Evolutionary conservation across 2,329 filamentous ascomycete genomes (phyloP), one percentile per base, ranked within the genome.

Genomic region (Rhynchosporium secalis): DNA sequence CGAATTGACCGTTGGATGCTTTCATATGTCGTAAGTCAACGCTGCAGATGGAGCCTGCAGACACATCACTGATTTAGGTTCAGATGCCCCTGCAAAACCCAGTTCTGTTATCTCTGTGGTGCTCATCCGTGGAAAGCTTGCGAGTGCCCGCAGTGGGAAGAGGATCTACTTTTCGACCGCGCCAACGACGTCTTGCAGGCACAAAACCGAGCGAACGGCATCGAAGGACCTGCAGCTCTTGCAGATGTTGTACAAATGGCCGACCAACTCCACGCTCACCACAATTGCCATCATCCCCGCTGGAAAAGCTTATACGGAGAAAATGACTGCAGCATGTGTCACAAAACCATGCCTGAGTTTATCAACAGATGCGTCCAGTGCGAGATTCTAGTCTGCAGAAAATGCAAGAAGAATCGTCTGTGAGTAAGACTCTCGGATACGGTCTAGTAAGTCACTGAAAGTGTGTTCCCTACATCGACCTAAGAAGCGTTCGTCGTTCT

Each of bases 11-110:
- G 15, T 36, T 0, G 83, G 83, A 2, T 86, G 83, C 63, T 75
- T 80, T 56, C 83, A 86, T 51, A 85, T 86, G 3, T 81, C 66
- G 83, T 85, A 65, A 71, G 80, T 78, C 4, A 10, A 28, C 49
- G 33, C 15, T 9, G 57, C 60, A 46, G 13, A 33, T 36, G 33
- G 33, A 36, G 9, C 33, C 5, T n/a, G 3, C 2, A 15, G 9
- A 26, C 7, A 6, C 13, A 45, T n/a, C 2, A 15, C 41, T 45
- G 13, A 57, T n/a, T 33, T 6, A 6, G 13, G 49, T 49, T 3
- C 38, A 82, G 76, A 1, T 84, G 81, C 56, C 69, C 59, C 0
- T 84, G 81, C 57, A 67, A 73, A 0, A 67, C 71, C 0, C 43
- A 82, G 15, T 84, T 83, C 65, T 83, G 80, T 67, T 81, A 81